Evolutionary conservation across 1,284 basidiomycete species (phyloP).

Genomic region (Cutaneotrichosporon sp.): DNA sequence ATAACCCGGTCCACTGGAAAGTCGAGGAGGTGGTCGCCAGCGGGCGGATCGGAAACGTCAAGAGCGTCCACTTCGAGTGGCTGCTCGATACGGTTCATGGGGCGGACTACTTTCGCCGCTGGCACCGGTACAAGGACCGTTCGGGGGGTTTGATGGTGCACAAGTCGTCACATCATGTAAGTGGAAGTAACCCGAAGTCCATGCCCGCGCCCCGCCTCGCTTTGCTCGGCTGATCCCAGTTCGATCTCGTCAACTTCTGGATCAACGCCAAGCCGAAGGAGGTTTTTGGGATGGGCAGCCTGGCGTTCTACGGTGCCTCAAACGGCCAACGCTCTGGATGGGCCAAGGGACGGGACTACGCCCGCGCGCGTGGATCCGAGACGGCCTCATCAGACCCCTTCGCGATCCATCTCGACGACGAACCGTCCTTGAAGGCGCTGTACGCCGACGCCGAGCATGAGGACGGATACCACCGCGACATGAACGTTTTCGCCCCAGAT

Average conservation of each 20-base stretch:
- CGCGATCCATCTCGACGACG: constrained; percentile 54
- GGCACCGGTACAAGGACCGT: constrained; percentile 56
- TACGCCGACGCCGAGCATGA: constrained; percentile 51
- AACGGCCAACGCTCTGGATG: constrained; percentile 54
- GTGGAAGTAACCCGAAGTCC: too few relatives aligned
- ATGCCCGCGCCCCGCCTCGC: neutral
- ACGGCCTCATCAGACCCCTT: constrained; percentile 55
- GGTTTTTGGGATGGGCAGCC: constrained; percentile 54
- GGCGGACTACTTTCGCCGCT: constrained; percentile 57
- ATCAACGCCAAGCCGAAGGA: constrained; percentile 53
- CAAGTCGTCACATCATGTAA: constrained; percentile 55
- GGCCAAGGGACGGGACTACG: constrained; percentile 54
- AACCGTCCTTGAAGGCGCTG: constrained; percentile 52
- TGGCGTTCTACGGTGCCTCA: constrained; percentile 55
- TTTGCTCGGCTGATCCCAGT: constrained; percentile 17
- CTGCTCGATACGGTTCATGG: constrained; percentile 54
- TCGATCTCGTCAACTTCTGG: constrained; percentile 55
- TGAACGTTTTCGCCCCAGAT: constrained; percentile 51
- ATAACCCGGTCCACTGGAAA: constrained; percentile 57
- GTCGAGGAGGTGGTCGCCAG: constrained; percentile 54
- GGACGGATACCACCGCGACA: constrained; percentile 51
- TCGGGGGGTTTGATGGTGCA: constrained; percentile 57
- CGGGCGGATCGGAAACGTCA: constrained; percentile 55
- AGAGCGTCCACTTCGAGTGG: constrained; percentile 59
- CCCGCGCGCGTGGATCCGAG: constrained; percentile 50